Conservation (phyloP, 768 basidiomycete genomes). For the Mycena vitilis region DNA sequence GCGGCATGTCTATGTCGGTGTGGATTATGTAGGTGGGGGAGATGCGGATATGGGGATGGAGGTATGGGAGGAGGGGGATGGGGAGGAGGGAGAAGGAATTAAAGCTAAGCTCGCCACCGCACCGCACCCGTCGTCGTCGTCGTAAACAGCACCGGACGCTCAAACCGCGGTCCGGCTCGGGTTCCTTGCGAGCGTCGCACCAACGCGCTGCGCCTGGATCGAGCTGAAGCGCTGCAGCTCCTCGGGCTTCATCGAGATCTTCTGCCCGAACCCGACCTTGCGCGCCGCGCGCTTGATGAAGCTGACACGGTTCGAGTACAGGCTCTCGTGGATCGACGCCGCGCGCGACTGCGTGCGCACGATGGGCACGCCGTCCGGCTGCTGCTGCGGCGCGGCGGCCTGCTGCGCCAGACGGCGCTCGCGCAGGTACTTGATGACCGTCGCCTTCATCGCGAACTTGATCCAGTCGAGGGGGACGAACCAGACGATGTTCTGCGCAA, state of each 20-base stretch:
- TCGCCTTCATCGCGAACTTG: slow-evolving; percentile 97
- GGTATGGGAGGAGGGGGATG: not conserved
- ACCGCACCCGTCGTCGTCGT: not conserved
- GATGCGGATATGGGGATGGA: not conserved
- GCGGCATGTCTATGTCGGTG: slow-evolving; percentile 34
- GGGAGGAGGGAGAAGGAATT: not conserved
- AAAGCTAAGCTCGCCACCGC: too few relatives aligned
- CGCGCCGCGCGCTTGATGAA: slow-evolving; percentile 91
- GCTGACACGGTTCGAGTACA: slow-evolving; percentile 95
- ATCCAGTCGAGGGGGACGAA: slow-evolving; percentile 95
- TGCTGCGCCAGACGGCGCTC: slow-evolving; percentile 62
- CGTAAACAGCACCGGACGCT: not conserved
- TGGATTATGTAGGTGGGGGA: too few relatives aligned
- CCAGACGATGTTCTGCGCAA: slow-evolving; percentile 88
- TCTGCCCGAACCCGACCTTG: slow-evolving; percentile 89
- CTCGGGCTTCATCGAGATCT: slow-evolving; percentile 84
- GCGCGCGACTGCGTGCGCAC: slow-evolving; percentile 90
- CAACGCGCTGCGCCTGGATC: slow-evolving; percentile 85
- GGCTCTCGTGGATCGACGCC: slow-evolving; percentile 88
- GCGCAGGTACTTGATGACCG: slow-evolving; percentile 87
- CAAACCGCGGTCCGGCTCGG: slow-evolving; percentile 68
- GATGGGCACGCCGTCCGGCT: slow-evolving; percentile 74
- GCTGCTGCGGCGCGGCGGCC: slow-evolving; percentile 45
- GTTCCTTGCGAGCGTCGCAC: slow-evolving; percentile 81
- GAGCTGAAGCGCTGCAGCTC: slow-evolving; percentile 89